Base-by-base conservation (phyloP, 148 eudicot species). In the Dysphania ambrosioides region DNA sequence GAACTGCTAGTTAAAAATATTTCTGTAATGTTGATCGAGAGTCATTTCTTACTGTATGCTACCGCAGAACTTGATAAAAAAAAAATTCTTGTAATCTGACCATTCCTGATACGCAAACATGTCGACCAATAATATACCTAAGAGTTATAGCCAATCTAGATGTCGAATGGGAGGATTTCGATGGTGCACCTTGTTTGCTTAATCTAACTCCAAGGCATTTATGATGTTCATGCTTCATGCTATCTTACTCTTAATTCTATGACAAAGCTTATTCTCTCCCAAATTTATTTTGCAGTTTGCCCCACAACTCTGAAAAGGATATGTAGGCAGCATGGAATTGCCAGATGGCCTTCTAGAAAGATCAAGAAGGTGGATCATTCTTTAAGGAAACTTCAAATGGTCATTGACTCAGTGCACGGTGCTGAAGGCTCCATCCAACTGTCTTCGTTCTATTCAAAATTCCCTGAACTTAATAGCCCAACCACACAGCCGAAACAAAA, bases 261-360 rank as follows among this genome's bases (percentile, higher is more conserved):
- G 51, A 42, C 10, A 27, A 26, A 69, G 23, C 19, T 21, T 30
- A 35, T 34, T 23, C 21, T 6, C 19, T 36, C 38, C 23, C 24
- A 27, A n/a, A 64, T 12, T 42, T 36, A n/a, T n/a, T n/a, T 61
- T 86, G 84, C 83, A 95, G 98, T 95, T 71, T 92, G 98, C 82
- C 97, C 97, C 12, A 92, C 98, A 29, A 95, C 98, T 36, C 79
- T 95, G 83, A 95, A 95, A 82, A 87, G 98, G 80, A 92, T 95
- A 80, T 95, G 98, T 77, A 87, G 98, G 77, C 96, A 95, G 67
- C 96, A 90, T 29, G 97, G 98, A 42, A 95, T 95, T 61, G 85
- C 86, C 31, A 83, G 97, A 67, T 95, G 98, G 98, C 98, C 98
- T 66, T 95, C 98, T 24, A 75, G 97, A 77, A 95, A 95, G 91